Evolutionary conservation across 352 stramenopile species (phyloP).

Genomic region (Phytophthora hybrid): DNA sequence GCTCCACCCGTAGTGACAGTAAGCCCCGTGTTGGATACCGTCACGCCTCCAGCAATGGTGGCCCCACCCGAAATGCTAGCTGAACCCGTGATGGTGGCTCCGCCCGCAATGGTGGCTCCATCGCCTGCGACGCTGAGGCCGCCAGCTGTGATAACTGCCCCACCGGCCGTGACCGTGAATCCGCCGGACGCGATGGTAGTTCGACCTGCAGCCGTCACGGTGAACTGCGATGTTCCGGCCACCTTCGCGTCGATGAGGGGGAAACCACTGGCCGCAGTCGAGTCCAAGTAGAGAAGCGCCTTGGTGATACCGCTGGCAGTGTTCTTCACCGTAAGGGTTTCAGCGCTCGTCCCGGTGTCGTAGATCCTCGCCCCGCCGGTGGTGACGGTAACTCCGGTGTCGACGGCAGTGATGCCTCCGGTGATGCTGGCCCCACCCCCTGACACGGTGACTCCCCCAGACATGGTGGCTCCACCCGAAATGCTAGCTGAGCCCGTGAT

Average conservation of each 20-base stretch:
- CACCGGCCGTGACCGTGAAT: too few species aligned
- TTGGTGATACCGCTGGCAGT: background rate
- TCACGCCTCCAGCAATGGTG: too few species aligned
- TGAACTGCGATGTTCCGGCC: background rate
- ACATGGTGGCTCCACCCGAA: constrained; percentile 3
- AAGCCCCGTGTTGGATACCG: too few species aligned
- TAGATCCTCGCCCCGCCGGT: constrained; percentile 2
- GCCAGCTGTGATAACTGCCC: too few species aligned
- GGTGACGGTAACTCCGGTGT: constrained; percentile 22
- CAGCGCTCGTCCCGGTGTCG: background rate
- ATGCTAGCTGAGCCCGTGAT: background rate
- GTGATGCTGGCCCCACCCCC: constrained; percentile 1
- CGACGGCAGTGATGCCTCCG: constrained; percentile 8
- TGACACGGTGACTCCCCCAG: too few species aligned
- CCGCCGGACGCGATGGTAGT: constrained; percentile 30
- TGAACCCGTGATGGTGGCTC: too few species aligned
- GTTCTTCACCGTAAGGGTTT: constrained; percentile 16
- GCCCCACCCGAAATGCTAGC: too few species aligned
- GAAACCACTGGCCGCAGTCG: background rate
- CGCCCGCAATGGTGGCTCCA: too few species aligned
- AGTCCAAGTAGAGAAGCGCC: constrained; percentile 8
- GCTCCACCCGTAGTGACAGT: too few species aligned
- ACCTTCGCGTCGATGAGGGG: constrained; percentile 11
- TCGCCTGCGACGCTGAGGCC: too few species aligned
- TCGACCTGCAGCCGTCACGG: background rate